Conservation (phyloP, 352 stramenopile genomes). For the Globisporangium perplexum region DNA sequence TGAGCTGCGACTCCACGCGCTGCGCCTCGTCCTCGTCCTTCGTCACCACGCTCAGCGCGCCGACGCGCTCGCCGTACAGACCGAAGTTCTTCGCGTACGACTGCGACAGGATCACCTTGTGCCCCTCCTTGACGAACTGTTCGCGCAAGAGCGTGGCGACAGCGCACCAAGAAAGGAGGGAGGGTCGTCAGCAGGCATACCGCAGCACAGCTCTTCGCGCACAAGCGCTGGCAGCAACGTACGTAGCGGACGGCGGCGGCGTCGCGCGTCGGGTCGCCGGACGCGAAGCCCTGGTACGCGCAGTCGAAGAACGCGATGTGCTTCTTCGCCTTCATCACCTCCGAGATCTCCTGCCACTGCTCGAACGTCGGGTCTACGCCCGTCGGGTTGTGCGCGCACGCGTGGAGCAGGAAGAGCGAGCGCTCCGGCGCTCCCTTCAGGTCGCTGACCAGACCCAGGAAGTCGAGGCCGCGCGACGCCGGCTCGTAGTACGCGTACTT, state of each 20-base stretch:
- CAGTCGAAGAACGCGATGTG: constrained; percentile 99
- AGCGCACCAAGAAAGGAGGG: background rate
- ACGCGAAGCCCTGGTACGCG: constrained; percentile 99
- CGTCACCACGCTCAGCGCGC: constrained; percentile 95
- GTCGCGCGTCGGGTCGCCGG: constrained; percentile 94
- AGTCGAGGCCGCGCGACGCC: constrained; percentile 87
- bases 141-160: too few relatives aligned
- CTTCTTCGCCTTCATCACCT: constrained; percentile 94
- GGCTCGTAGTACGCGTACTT: constrained; percentile 86
- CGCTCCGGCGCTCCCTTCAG: constrained; percentile 91
- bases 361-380: constrained; percentile 96
- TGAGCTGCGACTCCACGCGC: constrained; percentile 96
- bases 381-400: constrained; percentile 99
- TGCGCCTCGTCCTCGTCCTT: constrained; percentile 92
- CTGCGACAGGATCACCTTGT: constrained; percentile 96
- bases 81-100: constrained; percentile 99
- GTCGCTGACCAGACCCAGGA: constrained; percentile 93
- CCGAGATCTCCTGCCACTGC: constrained; percentile 97
- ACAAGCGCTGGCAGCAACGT: constrained; percentile 8
- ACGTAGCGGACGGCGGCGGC: constrained; percentile 91
- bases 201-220: too few relatives aligned
- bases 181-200: background rate
- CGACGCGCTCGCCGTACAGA: constrained; percentile 98
- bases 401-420: constrained; percentile 97
- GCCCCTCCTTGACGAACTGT: constrained; percentile 97